Conservation (phyloP, 2,329 filamentous ascomycete species). For the Penicillium fuscoglaucum region DNA sequence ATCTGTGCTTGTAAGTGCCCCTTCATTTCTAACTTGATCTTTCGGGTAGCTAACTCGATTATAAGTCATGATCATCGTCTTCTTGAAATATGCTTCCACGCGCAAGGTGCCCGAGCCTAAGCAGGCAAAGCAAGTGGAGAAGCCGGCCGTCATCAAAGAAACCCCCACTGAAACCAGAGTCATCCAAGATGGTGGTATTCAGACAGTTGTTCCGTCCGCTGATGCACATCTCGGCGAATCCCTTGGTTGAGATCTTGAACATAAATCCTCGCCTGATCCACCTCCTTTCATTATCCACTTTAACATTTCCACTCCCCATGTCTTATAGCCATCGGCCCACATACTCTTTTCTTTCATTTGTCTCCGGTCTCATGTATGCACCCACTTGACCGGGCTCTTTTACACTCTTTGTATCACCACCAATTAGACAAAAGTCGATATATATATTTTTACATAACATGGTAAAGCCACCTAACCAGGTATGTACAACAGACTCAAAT, state of each 20-base stretch:
- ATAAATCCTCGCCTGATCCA: not conserved
- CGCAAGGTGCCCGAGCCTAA: conserved; percentile 39
- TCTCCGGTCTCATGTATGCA: not conserved
- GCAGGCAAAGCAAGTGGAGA: conserved; percentile 35
- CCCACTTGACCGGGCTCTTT: not conserved
- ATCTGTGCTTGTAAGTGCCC: conserved; percentile 49
- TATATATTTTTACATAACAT: not conserved
- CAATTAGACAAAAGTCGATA: conserved; percentile 13
- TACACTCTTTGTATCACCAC: conserved; percentile 14
- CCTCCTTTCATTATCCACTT: not conserved
- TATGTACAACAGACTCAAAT: not conserved
- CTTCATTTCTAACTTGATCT: not conserved
- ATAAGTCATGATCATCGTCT: conserved; percentile 50
- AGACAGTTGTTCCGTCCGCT: conserved; percentile 14
- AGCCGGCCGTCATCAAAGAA: conserved; percentile 34
- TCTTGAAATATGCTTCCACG: conserved; percentile 48
- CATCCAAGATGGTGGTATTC: conserved; percentile 17
- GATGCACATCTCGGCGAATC: conserved; percentile 33
- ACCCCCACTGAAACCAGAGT: conserved; percentile 27
- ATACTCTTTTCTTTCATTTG: conserved; percentile 10
- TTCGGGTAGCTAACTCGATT: conserved; percentile 12
- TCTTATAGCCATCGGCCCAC: not conserved
- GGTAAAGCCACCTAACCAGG: not conserved
- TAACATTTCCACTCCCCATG: not conserved
- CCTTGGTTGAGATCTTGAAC: conserved; percentile 26